Base-by-base conservation (phyloP, 2,329 filamentous ascomycete genomes). In the Sporothrix schenckii region DNA sequence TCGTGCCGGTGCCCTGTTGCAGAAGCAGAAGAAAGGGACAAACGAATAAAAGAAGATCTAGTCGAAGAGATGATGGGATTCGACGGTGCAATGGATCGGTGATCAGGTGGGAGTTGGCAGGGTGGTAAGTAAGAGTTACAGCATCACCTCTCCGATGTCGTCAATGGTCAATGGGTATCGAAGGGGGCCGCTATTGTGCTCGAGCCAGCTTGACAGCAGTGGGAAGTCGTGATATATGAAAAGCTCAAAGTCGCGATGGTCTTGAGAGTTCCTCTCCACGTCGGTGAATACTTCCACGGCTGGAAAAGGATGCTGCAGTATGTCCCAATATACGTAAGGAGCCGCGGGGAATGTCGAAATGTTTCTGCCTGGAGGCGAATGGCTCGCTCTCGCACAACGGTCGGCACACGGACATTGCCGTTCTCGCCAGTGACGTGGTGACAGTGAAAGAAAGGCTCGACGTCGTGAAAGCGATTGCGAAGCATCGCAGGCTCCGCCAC, bases 401-500 rank as follows among this genome's bases (percentile, higher is more conserved):
- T 50, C 44, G 61, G 24, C 44, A n/a, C 44, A 65, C 44, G 44
- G 61, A 34, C 13, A 24, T 63, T 50, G 24, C 30, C 44, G 47
- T 50, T 65, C n/a, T 49, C 61, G 61, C 47, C 1, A 16, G 30
- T 34, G 27, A 9, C 11, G 60, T 49, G 21, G 47, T 9, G 9
- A 41, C 39, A 16, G 60, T 50, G 44, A 65, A 49, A 44, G 11
- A 16, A 11, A 16, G 4, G 27, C 6, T 1, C 34, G 19, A 19
- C 27, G 16, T 24, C 44, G 14, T 50, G 24, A 11, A 49, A 50
- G 61, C 47, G 61, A 50, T 65, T 65, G 61, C 44, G 61, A 63
- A n/a, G 58, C 58, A 63, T 63, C 39, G 39, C n/a, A 19, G 13
- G n/a, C 56, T 61, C 56, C 56, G 34, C 39, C 56, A 60, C 56